phyloP scores from a whole-genome alignment of 1,139 yeast genomes.

The Pichia sp. region DNA sequence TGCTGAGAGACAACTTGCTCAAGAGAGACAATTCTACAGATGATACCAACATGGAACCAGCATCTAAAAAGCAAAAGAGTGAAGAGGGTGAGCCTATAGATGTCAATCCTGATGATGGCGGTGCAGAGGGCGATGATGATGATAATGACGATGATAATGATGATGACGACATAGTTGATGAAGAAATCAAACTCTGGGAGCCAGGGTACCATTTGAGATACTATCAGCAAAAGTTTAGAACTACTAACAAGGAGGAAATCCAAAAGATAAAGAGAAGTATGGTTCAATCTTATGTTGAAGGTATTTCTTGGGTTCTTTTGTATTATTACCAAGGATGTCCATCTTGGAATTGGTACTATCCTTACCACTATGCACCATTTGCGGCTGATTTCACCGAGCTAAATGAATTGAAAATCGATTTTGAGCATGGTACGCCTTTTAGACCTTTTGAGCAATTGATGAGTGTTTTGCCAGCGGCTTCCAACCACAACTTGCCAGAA shows the following conservation, averaged over 20 bases:
- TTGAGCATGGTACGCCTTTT: conserved; percentile 73
- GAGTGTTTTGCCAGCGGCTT: conserved; percentile 97
- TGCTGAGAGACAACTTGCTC: conserved; percentile 39
- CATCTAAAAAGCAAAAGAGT: conserved; percentile 21
- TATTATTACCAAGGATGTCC: conserved; percentile 98
- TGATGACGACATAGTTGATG: conserved; percentile 41
- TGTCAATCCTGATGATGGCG: conserved; percentile 14
- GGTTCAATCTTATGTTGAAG: conserved; percentile 77
- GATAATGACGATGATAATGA: conserved; percentile 30
- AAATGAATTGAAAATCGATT: conserved; percentile 48
- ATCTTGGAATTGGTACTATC: conserved; percentile 98
- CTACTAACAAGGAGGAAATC: conserved; percentile 48
- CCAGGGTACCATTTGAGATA: conserved; percentile 83
- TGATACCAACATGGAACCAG: conserved; percentile 9
- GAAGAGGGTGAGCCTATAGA: conserved; percentile 16
- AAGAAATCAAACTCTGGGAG: conserved; percentile 63
- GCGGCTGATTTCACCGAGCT: conserved; percentile 76
- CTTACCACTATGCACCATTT: conserved; percentile 97
- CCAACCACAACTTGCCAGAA: conserved; percentile 81
- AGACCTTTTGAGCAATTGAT: conserved; percentile 92
- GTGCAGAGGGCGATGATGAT: conserved; percentile 19
- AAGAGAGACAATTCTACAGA: conserved; percentile 10
- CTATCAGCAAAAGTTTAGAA: conserved; percentile 68
- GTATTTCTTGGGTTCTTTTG: conserved; percentile 88
- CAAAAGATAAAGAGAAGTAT: conserved; percentile 50